These are phyloP conservation scores for Ophiocordyceps australis DNA, from an alignment of 2,329 filamentous ascomycete species.

Conservation along the genomic window DNA sequence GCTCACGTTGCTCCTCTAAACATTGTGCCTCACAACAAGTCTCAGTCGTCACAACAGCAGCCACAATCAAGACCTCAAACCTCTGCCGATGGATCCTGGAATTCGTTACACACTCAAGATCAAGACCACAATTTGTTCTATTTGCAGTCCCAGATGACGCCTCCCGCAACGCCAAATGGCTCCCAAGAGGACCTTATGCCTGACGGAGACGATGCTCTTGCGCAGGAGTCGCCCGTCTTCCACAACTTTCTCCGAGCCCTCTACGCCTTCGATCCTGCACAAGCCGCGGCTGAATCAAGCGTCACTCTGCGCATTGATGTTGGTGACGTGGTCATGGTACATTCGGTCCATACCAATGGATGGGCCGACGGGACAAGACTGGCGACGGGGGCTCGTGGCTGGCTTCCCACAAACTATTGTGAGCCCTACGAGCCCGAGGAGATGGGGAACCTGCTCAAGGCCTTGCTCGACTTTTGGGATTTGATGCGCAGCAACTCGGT, in stretches of 20 bases:
- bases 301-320: slow-evolving; percentile 78
- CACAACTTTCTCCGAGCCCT: slow-evolving; percentile 92
- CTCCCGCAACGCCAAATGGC: slow-evolving; percentile 56
- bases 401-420: slow-evolving; percentile 97
- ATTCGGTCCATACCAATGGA: slow-evolving; percentile 94
- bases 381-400: slow-evolving; percentile 71
- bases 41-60: too few species aligned
- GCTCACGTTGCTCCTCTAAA: too few species aligned
- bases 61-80: slow-evolving; percentile 19
- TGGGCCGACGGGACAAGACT: slow-evolving; percentile 94
- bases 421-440: slow-evolving; percentile 82
- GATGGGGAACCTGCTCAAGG: slow-evolving; percentile 70
- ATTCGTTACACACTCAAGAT: slow-evolving; percentile 12
- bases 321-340: slow-evolving; percentile 83
- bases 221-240: slow-evolving; percentile 53
- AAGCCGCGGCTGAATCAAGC: slow-evolving; percentile 61
- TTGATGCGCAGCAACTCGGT: slow-evolving; percentile 61
- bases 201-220: slow-evolving; percentile 15
- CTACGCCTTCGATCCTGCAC: slow-evolving; percentile 74
- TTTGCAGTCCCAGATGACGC: slow-evolving; percentile 49
- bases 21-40: too few species aligned
- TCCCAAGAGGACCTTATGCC: slow-evolving; percentile 38
- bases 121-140: too few species aligned
- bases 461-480: slow-evolving; percentile 85
- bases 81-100: slow-evolving; percentile 11